Percentiles rank a stretch among this genome's conserved stretches.
Evolutionary conservation across 331 rosid species (phyloP).

Genomic region (Spiraea crenata): DNA sequence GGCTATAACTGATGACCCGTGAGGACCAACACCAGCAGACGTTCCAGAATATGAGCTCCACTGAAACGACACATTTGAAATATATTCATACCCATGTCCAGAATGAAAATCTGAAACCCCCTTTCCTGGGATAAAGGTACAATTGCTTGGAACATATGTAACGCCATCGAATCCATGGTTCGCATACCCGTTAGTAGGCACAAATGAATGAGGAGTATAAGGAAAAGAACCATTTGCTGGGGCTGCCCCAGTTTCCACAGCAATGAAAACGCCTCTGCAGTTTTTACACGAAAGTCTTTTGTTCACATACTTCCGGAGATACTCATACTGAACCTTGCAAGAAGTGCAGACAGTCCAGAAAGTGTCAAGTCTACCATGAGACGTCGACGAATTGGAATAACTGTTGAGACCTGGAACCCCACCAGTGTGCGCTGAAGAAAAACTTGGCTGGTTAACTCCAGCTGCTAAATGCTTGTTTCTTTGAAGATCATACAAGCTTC

Average conservation of each 20-base stretch:
- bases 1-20: constrained; percentile 52
- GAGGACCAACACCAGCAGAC: constrained; percentile 57
- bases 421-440: constrained; percentile 55
- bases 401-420: constrained; percentile 55
- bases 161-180: constrained; percentile 75
- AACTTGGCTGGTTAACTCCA: constrained; percentile 53
- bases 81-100: constrained; percentile 69
- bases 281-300: constrained; percentile 98
- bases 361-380: constrained; percentile 67
- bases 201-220: constrained; percentile 73
- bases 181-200: constrained; percentile 71
- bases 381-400: constrained; percentile 48
- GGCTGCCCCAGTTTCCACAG: constrained; percentile 91
- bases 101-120: constrained; percentile 67
- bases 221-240: constrained; percentile 96
- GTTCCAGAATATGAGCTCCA: constrained; percentile 53
- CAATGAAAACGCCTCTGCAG: constrained; percentile 85
- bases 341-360: constrained; percentile 99
- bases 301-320: constrained; percentile 95
- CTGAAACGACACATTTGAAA: constrained; percentile 78
- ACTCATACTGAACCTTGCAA: constrained; percentile 96
- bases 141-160: constrained; percentile 64
- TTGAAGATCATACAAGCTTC: constrained; percentile 67
- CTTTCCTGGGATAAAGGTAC: constrained; percentile 60
- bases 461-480: constrained; percentile 57